Conservation (phyloP, 208 protist species). For the Leishmania arabica region DNA sequence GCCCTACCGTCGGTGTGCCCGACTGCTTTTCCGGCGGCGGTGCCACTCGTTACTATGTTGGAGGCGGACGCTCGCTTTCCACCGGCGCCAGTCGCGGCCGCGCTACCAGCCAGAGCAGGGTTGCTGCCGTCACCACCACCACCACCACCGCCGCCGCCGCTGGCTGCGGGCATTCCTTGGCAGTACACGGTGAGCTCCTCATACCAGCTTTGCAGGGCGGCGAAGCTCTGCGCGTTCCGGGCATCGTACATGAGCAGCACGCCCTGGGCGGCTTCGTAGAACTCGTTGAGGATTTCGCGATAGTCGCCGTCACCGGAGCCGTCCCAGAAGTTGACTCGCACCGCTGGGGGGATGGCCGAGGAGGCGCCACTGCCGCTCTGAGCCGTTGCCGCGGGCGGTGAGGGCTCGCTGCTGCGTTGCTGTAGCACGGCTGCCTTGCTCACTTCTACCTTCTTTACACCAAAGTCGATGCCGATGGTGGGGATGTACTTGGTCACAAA, state of each 20-base stretch:
- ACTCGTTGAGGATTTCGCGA: constrained; percentile 95
- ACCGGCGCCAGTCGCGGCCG: neutral
- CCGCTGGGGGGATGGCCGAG: constrained; percentile 20
- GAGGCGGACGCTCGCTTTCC: constrained; percentile 22
- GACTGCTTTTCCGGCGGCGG: constrained; percentile 50
- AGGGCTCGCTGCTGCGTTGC: neutral
- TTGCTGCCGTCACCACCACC: neutral
- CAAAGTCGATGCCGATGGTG: constrained; percentile 98
- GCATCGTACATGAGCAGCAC: constrained; percentile 88
- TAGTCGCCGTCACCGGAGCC: constrained; percentile 91
- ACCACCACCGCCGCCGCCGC: neutral
- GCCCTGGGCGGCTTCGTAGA: constrained; percentile 95
- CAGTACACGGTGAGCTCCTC: constrained; percentile 63
- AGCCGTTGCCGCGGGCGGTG: neutral
- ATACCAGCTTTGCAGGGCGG: constrained; percentile 67
- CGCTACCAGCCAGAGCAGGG: neutral
- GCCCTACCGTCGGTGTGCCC: constrained; percentile 29
- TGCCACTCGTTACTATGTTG: constrained; percentile 35
- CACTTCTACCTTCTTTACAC: constrained; percentile 90
- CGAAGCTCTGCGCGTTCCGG: constrained; percentile 53
- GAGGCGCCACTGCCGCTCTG: neutral
- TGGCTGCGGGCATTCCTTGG: constrained; percentile 14
- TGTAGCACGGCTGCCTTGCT: constrained; percentile 22
- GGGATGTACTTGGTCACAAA: constrained; percentile 96
- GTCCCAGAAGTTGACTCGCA: constrained; percentile 97